Percentiles rank a stretch among this genome's conserved stretches.
These are phyloP conservation scores for Sphagnum fallax DNA, from an alignment of 228 moss, liverwort and hornwort species.

Conservation along the genomic window DNA sequence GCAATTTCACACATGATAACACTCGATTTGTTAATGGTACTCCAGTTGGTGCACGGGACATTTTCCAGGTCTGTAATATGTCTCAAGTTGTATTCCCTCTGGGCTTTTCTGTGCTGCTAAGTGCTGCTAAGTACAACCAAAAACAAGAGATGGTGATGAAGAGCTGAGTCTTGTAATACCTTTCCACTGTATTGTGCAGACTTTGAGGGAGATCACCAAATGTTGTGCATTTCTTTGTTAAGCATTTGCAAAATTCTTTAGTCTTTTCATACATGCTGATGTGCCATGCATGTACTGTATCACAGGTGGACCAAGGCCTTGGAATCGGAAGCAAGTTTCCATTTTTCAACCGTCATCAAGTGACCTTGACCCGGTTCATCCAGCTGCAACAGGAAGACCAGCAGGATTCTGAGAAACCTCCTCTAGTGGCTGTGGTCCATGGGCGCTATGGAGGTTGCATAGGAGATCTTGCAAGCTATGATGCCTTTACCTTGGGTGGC, in stretches of 20 bases:
- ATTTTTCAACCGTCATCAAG: conserved; percentile 79
- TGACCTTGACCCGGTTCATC: conserved; percentile 70
- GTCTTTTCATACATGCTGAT: too few relatives aligned
- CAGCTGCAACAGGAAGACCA: conserved; percentile 79
- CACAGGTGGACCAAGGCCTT: conserved; percentile 86
- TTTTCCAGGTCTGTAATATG: conserved; percentile 43
- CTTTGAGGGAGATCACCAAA: too few relatives aligned
- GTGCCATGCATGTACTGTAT: too few relatives aligned
- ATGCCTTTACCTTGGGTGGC: conserved; percentile 81
- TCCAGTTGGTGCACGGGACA: conserved; percentile 75
- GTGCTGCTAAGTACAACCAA: too few relatives aligned
- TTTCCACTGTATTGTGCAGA: too few relatives aligned
- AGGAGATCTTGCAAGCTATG: conserved; percentile 88
- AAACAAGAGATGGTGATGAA: too few relatives aligned
- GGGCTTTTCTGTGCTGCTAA: background rate
- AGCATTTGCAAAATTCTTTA: too few relatives aligned
- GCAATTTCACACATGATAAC: conserved; percentile 84
- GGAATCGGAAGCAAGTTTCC: conserved; percentile 88
- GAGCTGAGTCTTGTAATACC: too few relatives aligned
- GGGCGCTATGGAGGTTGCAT: conserved; percentile 86
- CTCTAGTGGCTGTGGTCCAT: conserved; percentile 74
- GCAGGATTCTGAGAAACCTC: conserved; percentile 59
- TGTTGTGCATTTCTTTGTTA: too few relatives aligned
- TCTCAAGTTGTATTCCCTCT: background rate
- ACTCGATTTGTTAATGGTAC: conserved; percentile 85